Base-by-base conservation (phyloP, 2,329 filamentous ascomycete genomes). In the Penicillium sp. region DNA sequence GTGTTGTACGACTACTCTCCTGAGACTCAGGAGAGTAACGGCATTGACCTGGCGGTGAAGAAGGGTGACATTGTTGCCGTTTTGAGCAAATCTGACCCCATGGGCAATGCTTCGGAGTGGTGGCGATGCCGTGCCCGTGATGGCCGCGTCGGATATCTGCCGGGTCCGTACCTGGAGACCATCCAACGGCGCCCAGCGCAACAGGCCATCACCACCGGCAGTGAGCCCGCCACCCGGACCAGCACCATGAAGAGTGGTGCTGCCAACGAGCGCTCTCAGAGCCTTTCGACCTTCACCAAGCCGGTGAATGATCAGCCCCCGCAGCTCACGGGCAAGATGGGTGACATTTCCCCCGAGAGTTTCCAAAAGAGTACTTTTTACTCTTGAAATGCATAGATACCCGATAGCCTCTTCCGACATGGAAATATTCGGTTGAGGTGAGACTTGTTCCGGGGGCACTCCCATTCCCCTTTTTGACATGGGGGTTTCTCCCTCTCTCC, bases 51-150 rank as follows among this genome's bases (percentile, higher is more conserved):
- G 11, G 84, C 88, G 33, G 91, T 94, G 25, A 90, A 88, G 73
- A 96, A 95, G 75, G 91, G 91, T 50, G 93, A 98, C 60, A 83
- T 97, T 45, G 90, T 98, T 12, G 93, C 93, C 26, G 90, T 98
- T 1, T 78, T 98, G 46, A 86, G 85, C 73, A 96, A 96, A 74
- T 86, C 83, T 13, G 93, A 98, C 62, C 93, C 93, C 0, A 81
- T 91, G 63, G 93, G 93, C 38, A 90, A 93, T 60, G 82, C 89
- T 4, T 93, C 87, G 45, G 91, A 98, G 65, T 98, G 93, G 93
- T 98, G 93, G 93, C 83, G 86, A 56, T 98, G 94, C 71, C 81
- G 93, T 47, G 86, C 91, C 11, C 80, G 93, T 51, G 90, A 97
- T 65, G 90, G 90, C 39, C 80, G 89, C 26, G 84, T 95, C 60